Conservation (phyloP, 495 filamentous ascomycete species). For the Cetradonia linearis region DNA sequence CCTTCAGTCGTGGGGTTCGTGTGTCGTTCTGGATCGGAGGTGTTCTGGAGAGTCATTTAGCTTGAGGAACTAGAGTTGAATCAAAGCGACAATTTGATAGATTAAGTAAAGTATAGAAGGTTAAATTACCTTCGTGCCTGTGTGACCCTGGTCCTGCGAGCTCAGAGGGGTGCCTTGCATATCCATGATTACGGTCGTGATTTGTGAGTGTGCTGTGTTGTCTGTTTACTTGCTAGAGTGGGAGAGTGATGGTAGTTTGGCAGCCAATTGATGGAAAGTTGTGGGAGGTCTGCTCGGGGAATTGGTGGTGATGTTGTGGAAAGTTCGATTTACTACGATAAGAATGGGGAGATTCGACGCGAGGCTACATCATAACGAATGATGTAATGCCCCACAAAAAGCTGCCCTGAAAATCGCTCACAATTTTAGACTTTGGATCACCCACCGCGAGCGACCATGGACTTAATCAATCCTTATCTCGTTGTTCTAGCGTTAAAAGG, state of each 20-base stretch:
- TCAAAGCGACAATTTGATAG: neutral
- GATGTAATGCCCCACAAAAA: conserved; percentile 18
- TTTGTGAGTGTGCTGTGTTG: neutral
- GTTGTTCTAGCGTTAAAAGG: neutral
- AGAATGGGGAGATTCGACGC: neutral
- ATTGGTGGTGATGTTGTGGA: neutral
- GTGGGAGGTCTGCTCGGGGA: no score
- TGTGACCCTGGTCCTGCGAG: conserved; percentile 25
- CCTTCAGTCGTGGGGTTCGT: conserved; percentile 40
- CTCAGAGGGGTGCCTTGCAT: conserved; percentile 40
- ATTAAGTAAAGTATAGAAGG: neutral
- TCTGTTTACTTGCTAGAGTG: neutral
- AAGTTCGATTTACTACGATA: no score
- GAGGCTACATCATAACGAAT: conserved; percentile 14
- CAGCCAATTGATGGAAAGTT: no score
- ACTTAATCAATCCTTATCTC: neutral
- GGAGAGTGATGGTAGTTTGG: no score
- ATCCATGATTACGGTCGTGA: conserved; percentile 32
- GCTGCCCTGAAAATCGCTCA: conserved; percentile 15
- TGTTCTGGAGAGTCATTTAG: conserved; percentile 26
- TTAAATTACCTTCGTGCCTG: conserved; percentile 34
- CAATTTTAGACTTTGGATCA: neutral
- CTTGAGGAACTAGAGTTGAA: neutral
- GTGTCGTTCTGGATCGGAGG: conserved; percentile 39
- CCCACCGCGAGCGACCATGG: neutral